Evolutionary conservation across 2,329 filamentous ascomycete genomes (phyloP).

Genomic region (Diaporthe velutina): DNA sequence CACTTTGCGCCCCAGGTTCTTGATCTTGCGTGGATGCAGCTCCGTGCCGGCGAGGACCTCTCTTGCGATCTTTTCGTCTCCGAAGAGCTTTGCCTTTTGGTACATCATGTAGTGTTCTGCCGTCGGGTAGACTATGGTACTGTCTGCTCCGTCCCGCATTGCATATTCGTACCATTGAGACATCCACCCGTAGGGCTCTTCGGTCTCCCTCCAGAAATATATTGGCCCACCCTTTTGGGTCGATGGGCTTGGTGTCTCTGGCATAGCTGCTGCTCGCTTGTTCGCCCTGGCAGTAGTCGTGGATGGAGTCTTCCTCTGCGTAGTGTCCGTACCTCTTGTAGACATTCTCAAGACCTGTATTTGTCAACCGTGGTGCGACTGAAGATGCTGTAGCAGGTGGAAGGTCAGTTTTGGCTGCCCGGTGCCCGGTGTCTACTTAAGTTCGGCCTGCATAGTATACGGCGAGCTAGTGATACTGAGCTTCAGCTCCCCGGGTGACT

Average conservation of each 20-base stretch:
- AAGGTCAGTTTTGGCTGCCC: neutral
- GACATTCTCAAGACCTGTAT: neutral
- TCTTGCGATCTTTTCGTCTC: constrained; percentile 56
- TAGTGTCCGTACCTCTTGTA: neutral
- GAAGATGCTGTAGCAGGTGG: neutral
- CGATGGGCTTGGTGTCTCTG: neutral
- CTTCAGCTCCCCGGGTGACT: constrained; percentile 18
- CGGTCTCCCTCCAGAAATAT: constrained; percentile 64
- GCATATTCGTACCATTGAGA: constrained; percentile 71
- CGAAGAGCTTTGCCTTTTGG: constrained; percentile 64
- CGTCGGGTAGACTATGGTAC: constrained; percentile 57
- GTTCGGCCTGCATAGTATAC: neutral
- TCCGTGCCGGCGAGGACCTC: constrained; percentile 60
- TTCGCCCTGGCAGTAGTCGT: neutral
- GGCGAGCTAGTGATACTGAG: neutral
- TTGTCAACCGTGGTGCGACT: neutral
- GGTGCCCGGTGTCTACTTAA: neutral
- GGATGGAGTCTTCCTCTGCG: neutral
- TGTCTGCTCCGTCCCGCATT: constrained; percentile 58
- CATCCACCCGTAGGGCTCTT: constrained; percentile 66
- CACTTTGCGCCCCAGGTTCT: constrained; percentile 68
- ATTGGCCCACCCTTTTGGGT: constrained; percentile 41
- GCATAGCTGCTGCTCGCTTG: neutral
- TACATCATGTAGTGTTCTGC: constrained; percentile 71
- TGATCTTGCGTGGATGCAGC: constrained; percentile 60